A percentile compares a stretch with the other conserved stretches of the same genome.
Conservation (phyloP, 2,329 filamentous ascomycete genomes). For the Fusarium multiceps region DNA sequence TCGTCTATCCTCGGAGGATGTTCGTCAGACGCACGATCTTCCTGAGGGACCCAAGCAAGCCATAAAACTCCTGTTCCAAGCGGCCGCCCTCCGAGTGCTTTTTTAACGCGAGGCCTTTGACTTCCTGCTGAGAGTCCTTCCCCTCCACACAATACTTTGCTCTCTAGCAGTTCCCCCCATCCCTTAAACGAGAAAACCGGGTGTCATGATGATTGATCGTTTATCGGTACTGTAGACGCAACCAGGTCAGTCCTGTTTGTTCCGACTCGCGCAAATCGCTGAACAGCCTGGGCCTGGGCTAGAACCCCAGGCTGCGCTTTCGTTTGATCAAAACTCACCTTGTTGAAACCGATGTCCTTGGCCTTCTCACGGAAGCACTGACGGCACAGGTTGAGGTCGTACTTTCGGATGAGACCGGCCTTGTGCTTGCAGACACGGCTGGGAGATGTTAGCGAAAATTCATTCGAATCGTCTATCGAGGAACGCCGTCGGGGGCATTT, state of each 20-base stretch:
- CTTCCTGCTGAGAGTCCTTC: slow-evolving; percentile 44
- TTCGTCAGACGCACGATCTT: slow-evolving; percentile 57
- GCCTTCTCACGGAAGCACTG: slow-evolving; percentile 82
- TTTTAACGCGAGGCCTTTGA: slow-evolving; percentile 51
- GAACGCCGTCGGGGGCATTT: not conserved
- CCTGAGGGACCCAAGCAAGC: slow-evolving; percentile 57
- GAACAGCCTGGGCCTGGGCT: not conserved
- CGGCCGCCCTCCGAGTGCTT: slow-evolving; percentile 56
- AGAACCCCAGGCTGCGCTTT: not conserved
- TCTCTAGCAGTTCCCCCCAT: slow-evolving; percentile 32
- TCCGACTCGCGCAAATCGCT: not conserved
- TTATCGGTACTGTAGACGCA: slow-evolving; percentile 53
- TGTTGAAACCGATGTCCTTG: slow-evolving; percentile 78
- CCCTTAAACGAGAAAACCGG: slow-evolving; percentile 44
- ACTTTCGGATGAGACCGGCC: slow-evolving; percentile 99
- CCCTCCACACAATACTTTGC: slow-evolving; percentile 36
- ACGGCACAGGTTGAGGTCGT: slow-evolving; percentile 91
- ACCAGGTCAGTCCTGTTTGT: slow-evolving; percentile 31
- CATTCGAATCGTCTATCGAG: slow-evolving; percentile 9
- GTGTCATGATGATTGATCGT: slow-evolving; percentile 40
- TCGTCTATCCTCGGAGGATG: slow-evolving; percentile 58
- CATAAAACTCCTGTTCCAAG: slow-evolving; percentile 60
- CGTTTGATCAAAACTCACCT: slow-evolving; percentile 60
- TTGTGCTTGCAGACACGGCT: slow-evolving; percentile 86
- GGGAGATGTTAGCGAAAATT: slow-evolving; percentile 47